These are phyloP conservation scores for Jimgerdemannia flammicorona DNA, from an alignment of 192 early-diverging fungal genomes.

Conservation along the genomic window DNA sequence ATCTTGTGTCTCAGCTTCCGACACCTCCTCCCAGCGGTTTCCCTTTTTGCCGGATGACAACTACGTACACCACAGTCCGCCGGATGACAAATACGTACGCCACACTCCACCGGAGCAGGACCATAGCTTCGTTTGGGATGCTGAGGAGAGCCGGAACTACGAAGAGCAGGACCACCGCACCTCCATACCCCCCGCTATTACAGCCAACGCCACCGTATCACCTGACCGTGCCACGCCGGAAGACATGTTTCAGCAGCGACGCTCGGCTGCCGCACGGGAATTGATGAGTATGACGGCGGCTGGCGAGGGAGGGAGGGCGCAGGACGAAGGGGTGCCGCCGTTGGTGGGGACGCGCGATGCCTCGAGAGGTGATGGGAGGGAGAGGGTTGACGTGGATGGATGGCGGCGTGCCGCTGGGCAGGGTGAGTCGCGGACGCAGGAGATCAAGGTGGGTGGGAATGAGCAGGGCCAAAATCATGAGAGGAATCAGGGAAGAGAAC, in stretches of 20 bases:
- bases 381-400: background rate
- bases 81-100: background rate
- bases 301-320: background rate
- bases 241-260: background rate
- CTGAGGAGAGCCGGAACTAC: background rate
- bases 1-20: too few species aligned
- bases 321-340: background rate
- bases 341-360: background rate
- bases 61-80: background rate
- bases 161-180: background rate
- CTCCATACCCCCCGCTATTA: background rate
- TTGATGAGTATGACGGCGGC: background rate
- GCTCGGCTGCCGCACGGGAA: background rate
- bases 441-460: background rate
- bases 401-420: background rate
- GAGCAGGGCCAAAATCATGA: background rate
- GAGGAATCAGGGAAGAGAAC: too few species aligned
- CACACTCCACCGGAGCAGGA: background rate
- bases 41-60: background rate
- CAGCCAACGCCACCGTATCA: background rate
- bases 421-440: background rate
- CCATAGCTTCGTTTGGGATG: background rate
- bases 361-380: background rate
- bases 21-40: background rate
- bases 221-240: too few species aligned